Conservation (phyloP, 1,284 basidiomycete genomes). For the Gymnopus androsaceus region DNA sequence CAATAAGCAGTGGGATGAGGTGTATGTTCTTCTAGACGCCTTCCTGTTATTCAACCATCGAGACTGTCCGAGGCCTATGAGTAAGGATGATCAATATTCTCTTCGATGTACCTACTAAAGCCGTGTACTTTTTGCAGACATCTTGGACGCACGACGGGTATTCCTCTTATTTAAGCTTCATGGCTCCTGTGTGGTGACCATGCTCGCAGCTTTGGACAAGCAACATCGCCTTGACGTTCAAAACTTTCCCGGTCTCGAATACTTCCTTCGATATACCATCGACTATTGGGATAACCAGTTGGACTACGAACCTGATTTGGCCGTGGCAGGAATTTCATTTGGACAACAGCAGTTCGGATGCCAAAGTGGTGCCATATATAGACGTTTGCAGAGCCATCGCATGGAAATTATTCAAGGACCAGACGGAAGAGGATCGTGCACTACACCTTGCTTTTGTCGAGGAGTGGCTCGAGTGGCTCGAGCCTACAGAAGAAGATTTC, state of each 20-base stretch:
- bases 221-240: slow-evolving; percentile 29
- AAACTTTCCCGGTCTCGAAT: slow-evolving; percentile 38
- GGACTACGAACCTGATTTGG: too few relatives aligned
- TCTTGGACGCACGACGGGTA: not conserved
- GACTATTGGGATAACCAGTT: slow-evolving; percentile 30
- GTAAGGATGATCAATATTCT: not conserved
- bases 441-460: slow-evolving; percentile 32
- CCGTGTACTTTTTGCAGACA: not conserved
- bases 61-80: not conserved
- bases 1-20: not conserved
- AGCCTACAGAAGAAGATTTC: not conserved
- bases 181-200: not conserved
- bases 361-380: not conserved
- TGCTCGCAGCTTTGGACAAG: slow-evolving; percentile 29
- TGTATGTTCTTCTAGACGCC: not conserved
- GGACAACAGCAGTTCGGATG: not conserved
- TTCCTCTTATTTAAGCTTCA: not conserved
- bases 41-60: not conserved
- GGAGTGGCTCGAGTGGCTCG: slow-evolving; percentile 24
- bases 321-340: too few relatives aligned
- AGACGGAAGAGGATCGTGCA: slow-evolving; percentile 29
- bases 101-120: too few relatives aligned
- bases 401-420: slow-evolving; percentile 34
- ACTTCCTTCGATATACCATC: slow-evolving; percentile 31
- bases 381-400: slow-evolving; percentile 40